Percentiles rank a stretch among this genome's conserved stretches.
Evolutionary conservation across 129 eudicot genomes (phyloP).

Genomic region (Gnaphalium uliginosum): DNA sequence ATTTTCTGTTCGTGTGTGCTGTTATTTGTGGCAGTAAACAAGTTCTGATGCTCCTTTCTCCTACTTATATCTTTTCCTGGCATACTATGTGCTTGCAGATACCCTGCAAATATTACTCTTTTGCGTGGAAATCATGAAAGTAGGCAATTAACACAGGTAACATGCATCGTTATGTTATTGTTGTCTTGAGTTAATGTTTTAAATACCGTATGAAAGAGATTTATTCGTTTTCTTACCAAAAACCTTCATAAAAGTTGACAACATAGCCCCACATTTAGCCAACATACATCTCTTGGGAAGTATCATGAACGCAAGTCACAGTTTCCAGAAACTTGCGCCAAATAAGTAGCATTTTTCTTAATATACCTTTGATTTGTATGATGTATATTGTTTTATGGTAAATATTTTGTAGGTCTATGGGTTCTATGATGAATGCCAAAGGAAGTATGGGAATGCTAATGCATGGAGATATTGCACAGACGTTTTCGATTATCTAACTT

Average conservation of each 20-base stretch:
- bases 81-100: constrained; percentile 50
- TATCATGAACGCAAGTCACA: not conserved
- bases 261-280: not conserved
- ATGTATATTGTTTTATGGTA: not conserved
- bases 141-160: constrained; percentile 95
- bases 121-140: constrained; percentile 98
- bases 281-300: not conserved
- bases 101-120: constrained; percentile 96
- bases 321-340: not conserved
- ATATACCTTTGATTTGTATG: not conserved
- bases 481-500: constrained; percentile 89
- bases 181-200: not conserved
- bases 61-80: constrained; percentile 8
- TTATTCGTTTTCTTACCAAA: not conserved
- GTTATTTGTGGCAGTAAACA: not conserved
- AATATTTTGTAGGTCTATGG: constrained; percentile 70
- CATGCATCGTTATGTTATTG: not conserved
- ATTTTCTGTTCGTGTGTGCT: not conserved
- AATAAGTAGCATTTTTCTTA: not conserved
- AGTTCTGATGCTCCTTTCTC: not conserved
- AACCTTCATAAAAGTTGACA: not conserved
- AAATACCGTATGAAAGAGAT: not conserved
- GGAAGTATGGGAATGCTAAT: constrained; percentile 98
- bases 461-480: constrained; percentile 99
- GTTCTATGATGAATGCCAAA: constrained; percentile 95